Base-by-base conservation (phyloP, 1,139 yeast genomes). In the Blastobotrys raffinosifermentans region DNA sequence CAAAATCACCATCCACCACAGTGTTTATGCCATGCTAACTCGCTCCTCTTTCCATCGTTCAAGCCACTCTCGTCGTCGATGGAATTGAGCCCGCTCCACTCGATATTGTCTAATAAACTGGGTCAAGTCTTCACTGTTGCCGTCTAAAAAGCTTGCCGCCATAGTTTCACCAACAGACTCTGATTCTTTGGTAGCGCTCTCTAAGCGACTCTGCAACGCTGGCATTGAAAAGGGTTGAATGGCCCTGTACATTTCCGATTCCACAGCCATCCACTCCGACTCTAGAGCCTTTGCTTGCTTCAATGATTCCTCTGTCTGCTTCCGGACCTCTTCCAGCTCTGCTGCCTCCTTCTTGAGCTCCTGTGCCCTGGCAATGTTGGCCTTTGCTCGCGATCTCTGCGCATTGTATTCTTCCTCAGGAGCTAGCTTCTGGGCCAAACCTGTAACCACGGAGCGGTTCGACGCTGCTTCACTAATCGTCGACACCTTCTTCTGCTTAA, bases 21-120 rank as follows among this genome's bases (percentile, higher is more conserved):
- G n/a, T n/a, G n/a, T 14, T 21, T n/a, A 13, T 18, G 21, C 9
- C 17, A 47, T 39, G 8, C 76, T 73, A 0, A 80, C 80, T 39
- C 89, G 60, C 45, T 79, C 84, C 52, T 80, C 87, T 37, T 72
- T 66, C 72, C 83, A 70, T 33, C 89, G 61, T 46, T 72, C 70
- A 44, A 76, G 56, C 49, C 77, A 73, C 55, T 80, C 87, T 41
- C 63, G 65, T 25, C 80, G 60, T 38, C 73, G 53, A 56, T 81
- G 82, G 44, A 69, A 77, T 26, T 52, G 46, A 44, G 70, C 71
- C 22, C 86, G 55, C 37, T 66, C 66, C 8, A 47, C 48, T 36
- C 69, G 64, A 50, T 77, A 81, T 10, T 58, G 59, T 19, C 55
- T 55, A 13, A 78, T 59, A 44, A 75, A 68, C 3, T 57, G 55